phyloP scores from a whole-genome alignment of 768 basidiomycete species.

The Clitopilus passeckerianus region DNA sequence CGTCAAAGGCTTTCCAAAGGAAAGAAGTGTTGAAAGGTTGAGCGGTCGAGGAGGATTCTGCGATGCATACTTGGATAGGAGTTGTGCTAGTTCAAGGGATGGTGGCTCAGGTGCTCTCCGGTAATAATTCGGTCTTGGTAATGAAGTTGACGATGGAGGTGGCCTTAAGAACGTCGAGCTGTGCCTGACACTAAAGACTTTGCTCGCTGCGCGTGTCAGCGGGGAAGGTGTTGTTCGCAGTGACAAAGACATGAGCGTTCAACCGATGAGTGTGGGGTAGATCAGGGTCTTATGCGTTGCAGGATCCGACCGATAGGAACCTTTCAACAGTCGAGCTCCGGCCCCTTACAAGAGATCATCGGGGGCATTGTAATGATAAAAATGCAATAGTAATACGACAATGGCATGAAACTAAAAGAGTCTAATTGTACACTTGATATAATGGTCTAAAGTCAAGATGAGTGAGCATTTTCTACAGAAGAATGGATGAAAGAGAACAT shows the following conservation, averaged over 20 bases:
- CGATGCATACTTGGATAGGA: conserved; percentile 60
- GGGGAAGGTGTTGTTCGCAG: neutral
- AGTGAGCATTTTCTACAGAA: conserved; percentile 7
- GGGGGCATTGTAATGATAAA: neutral
- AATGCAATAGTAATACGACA: neutral
- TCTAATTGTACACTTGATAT: conserved; percentile 93
- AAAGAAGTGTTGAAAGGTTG: conserved; percentile 67
- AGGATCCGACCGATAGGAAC: neutral
- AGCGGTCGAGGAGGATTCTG: conserved; percentile 58
- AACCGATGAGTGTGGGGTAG: conserved; percentile 1
- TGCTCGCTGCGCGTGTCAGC: neutral
- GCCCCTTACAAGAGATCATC: neutral
- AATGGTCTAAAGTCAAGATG: conserved; percentile 49
- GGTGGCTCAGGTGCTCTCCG: conserved; percentile 44
- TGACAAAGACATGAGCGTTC: neutral
- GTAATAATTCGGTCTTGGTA: conserved; percentile 13
- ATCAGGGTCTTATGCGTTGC: neutral
- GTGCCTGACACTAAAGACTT: neutral
- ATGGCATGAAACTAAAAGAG: conserved; percentile 6
- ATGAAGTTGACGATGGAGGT: conserved; percentile 5
- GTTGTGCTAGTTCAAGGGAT: conserved; percentile 47
- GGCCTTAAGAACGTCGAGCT: conserved; percentile 2
- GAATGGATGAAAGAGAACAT: conserved; percentile 27
- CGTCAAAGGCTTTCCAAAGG: conserved; percentile 71
- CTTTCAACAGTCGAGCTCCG: neutral